A percentile compares a stretch with the other conserved stretches of the same genome.
These are phyloP conservation scores for Cercospora sojina DNA, from an alignment of 2,329 filamentous ascomycete species.

Conservation along the genomic window DNA sequence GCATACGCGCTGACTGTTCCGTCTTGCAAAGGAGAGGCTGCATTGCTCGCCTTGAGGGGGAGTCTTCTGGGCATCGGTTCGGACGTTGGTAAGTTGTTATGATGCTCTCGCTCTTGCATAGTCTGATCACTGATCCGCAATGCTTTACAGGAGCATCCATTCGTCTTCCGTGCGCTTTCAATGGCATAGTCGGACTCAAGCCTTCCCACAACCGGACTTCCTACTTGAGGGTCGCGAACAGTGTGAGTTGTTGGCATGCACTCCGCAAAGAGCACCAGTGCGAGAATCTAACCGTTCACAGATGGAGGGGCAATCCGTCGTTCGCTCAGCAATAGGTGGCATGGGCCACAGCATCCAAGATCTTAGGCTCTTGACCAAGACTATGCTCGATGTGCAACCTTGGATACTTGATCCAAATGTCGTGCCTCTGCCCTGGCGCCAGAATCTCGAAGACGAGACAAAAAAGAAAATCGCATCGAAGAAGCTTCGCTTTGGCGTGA, in stretches of 20 bases:
- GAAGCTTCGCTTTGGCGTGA: neutral
- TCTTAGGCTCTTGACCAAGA: neutral
- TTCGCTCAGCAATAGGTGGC: neutral
- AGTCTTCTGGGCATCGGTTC: neutral
- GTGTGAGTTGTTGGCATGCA: neutral
- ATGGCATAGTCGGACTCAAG: neutral
- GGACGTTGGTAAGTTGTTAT: neutral
- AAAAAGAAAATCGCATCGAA: neutral
- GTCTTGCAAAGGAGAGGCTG: neutral
- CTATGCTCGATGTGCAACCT: neutral
- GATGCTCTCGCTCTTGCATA: neutral
- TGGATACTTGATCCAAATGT: neutral
- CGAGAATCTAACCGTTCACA: neutral
- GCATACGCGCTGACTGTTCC: neutral
- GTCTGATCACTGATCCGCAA: neutral
- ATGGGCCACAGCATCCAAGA: neutral
- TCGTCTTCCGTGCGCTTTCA: neutral
- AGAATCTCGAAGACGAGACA: neutral
- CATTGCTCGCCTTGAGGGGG: neutral
- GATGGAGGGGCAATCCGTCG: neutral
- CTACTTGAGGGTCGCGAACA: neutral
- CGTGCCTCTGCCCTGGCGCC: constrained; percentile 2
- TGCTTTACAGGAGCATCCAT: neutral
- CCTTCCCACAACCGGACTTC: neutral
- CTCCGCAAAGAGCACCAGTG: neutral